phyloP scores from a whole-genome alignment of 2,329 filamentous ascomycete genomes.

The Alternaria angustiovoidea region DNA sequence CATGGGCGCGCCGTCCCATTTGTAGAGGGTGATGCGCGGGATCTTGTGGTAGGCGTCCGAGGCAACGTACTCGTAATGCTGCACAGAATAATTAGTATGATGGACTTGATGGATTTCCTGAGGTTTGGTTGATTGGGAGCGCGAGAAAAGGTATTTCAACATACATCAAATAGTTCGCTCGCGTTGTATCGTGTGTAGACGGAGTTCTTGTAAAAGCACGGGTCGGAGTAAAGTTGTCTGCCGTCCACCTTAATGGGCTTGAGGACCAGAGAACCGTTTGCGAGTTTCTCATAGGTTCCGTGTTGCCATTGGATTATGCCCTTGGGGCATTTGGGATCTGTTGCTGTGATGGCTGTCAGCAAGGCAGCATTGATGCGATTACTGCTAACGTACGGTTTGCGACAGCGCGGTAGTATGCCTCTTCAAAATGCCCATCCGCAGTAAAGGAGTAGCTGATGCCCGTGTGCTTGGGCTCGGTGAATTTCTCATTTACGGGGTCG shows the following conservation, averaged over 20 bases:
- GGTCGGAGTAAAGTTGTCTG: conserved; percentile 70
- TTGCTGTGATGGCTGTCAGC: conserved; percentile 56
- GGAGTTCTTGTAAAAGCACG: conserved; percentile 64
- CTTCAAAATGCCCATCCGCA: conserved; percentile 71
- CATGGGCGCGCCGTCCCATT: conserved; percentile 70
- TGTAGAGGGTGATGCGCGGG: conserved; percentile 69
- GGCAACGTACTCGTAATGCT: conserved; percentile 56
- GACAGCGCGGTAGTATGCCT: conserved; percentile 73
- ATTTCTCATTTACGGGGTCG: conserved; percentile 69
- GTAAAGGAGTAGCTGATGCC: conserved; percentile 80
- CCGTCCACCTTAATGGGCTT: conserved; percentile 72
- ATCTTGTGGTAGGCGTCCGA: conserved; percentile 69
- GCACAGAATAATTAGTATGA: neutral
- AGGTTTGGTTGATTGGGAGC: neutral
- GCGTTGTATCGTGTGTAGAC: conserved; percentile 74
- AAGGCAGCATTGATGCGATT: neutral
- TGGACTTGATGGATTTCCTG: neutral
- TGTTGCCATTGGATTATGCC: conserved; percentile 79
- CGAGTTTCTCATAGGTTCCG: conserved; percentile 65
- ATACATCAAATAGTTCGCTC: conserved; percentile 68
- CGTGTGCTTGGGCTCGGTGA: conserved; percentile 70
- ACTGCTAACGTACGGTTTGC: conserved; percentile 67
- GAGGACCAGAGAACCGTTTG: conserved; percentile 67
- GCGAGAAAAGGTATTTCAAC: conserved; percentile 1
- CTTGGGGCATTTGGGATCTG: conserved; percentile 66